phyloP scores from a whole-genome alignment of 2,329 filamentous ascomycete genomes.

The Alternaria ventricosa region DNA sequence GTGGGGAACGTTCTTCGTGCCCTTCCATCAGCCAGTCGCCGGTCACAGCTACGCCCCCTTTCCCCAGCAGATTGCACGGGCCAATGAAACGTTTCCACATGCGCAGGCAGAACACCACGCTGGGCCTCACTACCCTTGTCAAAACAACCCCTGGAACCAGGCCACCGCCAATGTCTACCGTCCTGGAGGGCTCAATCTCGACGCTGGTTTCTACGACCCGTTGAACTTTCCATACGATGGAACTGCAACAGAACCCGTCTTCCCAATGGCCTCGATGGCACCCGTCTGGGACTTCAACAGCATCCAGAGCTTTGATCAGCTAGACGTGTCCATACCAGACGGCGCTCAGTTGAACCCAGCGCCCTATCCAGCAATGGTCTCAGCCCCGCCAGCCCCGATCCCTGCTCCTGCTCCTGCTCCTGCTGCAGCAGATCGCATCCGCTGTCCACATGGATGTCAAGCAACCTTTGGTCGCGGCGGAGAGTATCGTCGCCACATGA shows the following conservation, averaged over 20 bases:
- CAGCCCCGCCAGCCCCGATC: neutral
- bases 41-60: neutral
- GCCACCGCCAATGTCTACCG: too few species aligned
- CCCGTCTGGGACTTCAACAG: too few species aligned
- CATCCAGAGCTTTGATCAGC: too few species aligned
- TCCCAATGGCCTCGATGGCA: neutral
- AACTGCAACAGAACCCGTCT: too few species aligned
- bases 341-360: neutral
- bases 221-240: neutral
- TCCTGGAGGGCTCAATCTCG: too few species aligned
- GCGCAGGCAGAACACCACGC: neutral
- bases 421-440: neutral
- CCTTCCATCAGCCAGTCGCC: neutral
- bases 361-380: neutral
- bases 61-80: neutral
- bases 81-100: neutral
- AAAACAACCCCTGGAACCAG: too few species aligned
- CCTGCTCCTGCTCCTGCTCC: neutral
- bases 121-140: too few species aligned
- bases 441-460: slow-evolving; percentile 6
- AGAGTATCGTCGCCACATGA: slow-evolving; percentile 27
- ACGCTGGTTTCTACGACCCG: too few species aligned
- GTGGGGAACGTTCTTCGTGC: too few species aligned
- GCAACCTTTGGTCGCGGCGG: slow-evolving; percentile 16
- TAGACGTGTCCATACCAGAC: too few species aligned